Evolutionary conservation across 345 rosid species (phyloP).

Genomic region (Eucalyptus erythrocorys): DNA sequence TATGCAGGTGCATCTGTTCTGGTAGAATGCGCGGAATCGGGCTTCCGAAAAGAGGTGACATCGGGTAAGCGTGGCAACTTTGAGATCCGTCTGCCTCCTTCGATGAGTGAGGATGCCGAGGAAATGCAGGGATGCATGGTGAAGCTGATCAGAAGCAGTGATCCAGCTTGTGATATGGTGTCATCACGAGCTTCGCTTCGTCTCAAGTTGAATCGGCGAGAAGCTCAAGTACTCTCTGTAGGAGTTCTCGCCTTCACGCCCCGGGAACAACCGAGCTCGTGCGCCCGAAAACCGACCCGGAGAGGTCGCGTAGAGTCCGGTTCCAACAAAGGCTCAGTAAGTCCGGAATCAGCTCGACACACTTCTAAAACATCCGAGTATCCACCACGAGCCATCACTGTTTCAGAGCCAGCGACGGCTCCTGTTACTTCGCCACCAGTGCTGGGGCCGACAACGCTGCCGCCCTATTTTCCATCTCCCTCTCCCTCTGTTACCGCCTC

Average conservation of each 20-base stretch:
- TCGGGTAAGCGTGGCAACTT: slow-evolving; percentile 56
- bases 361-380: neutral
- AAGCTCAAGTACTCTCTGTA: slow-evolving; percentile 52
- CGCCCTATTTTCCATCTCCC: neutral
- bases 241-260: slow-evolving; percentile 84
- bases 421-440: slow-evolving; percentile 21
- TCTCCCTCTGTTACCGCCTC: neutral
- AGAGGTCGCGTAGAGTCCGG: neutral
- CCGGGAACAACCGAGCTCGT: slow-evolving; percentile 31
- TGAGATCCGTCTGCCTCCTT: slow-evolving; percentile 43
- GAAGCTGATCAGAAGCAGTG: slow-evolving; percentile 47
- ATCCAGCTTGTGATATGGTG: slow-evolving; percentile 56
- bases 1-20: slow-evolving; percentile 61
- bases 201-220: slow-evolving; percentile 31
- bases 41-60: slow-evolving; percentile 39
- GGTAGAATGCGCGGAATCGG: slow-evolving; percentile 48
- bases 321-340: neutral
- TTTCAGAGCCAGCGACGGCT: neutral
- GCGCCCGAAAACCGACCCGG: neutral
- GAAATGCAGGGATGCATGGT: slow-evolving; percentile 53
- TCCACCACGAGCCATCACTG: neutral
- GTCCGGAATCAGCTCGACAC: neutral
- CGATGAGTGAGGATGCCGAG: slow-evolving; percentile 39
- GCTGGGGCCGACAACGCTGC: neutral
- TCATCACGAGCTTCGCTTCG: slow-evolving; percentile 50